A percentile compares a stretch with the other conserved stretches of the same genome.
phyloP scores from a whole-genome alignment of 1,139 yeast genomes.

The Taphrina flavorubra region DNA sequence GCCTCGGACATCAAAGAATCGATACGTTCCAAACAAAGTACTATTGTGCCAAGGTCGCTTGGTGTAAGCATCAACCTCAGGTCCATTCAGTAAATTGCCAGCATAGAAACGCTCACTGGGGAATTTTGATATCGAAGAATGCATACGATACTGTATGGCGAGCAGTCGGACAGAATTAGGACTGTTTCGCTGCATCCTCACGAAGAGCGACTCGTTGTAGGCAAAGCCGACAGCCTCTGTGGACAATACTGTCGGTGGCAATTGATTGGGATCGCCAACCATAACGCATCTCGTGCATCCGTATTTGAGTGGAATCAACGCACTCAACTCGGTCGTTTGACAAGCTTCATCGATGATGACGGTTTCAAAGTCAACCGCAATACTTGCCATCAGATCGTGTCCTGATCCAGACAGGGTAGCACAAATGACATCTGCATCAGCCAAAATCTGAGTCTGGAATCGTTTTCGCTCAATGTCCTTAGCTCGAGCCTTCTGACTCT shows the following conservation, averaged over 20 bases:
- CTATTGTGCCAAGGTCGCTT: slow-evolving; percentile 74
- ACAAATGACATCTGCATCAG: slow-evolving; percentile 85
- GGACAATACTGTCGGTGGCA: slow-evolving; percentile 97
- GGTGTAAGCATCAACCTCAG: slow-evolving; percentile 65
- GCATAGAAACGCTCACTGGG: slow-evolving; percentile 85
- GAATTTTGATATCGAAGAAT: slow-evolving; percentile 83
- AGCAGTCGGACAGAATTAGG: slow-evolving; percentile 71
- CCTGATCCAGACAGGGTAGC: slow-evolving; percentile 95
- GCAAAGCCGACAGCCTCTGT: slow-evolving; percentile 78
- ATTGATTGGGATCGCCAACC: slow-evolving; percentile 99
- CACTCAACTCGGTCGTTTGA: slow-evolving; percentile 92
- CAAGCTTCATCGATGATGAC: slow-evolving; percentile 98
- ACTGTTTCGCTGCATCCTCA: slow-evolving; percentile 79
- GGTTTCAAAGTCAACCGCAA: slow-evolving; percentile 83
- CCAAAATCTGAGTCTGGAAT: slow-evolving; percentile 72
- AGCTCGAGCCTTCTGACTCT: slow-evolving; percentile 70
- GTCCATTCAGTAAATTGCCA: slow-evolving; percentile 76
- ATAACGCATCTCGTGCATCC: slow-evolving; percentile 90
- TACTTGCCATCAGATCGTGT: slow-evolving; percentile 76
- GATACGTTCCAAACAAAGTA: slow-evolving; percentile 67
- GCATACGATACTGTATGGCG: slow-evolving; percentile 98
- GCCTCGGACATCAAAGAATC: slow-evolving; percentile 74
- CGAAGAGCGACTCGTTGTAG: slow-evolving; percentile 92
- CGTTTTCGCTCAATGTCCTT: slow-evolving; percentile 79
- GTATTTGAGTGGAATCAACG: slow-evolving; percentile 88